Percentiles rank a stretch among this genome's conserved stretches.
phyloP scores from a whole-genome alignment of 2,329 filamentous ascomycete genomes.

The Apiospora kogelbergensis region DNA sequence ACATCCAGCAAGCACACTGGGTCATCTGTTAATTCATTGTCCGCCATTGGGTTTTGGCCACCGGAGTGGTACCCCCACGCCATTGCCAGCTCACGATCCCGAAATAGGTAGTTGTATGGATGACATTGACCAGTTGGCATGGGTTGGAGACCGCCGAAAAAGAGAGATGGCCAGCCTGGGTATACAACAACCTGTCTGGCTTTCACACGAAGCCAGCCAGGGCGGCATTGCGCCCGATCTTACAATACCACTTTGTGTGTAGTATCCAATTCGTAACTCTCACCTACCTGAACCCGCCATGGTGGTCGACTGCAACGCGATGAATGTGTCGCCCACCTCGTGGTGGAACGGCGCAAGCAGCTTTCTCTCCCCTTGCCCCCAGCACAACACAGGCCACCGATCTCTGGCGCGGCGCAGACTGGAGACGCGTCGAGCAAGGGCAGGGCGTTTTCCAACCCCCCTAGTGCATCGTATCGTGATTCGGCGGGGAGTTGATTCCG shows the following conservation, averaged over 20 bases:
- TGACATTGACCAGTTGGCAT: not conserved
- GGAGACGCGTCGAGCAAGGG: not conserved
- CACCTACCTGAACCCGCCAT: not conserved
- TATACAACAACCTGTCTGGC: not conserved
- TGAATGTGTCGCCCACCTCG: not conserved
- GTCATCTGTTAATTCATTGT: not conserved
- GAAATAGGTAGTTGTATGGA: not conserved
- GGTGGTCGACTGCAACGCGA: not conserved
- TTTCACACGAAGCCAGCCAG: not conserved
- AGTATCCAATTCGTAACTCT: not conserved
- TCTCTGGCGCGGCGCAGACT: not conserved
- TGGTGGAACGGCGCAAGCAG: not conserved
- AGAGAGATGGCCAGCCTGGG: not conserved
- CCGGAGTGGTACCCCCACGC: slow-evolving; percentile 33
- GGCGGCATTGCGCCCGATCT: not conserved
- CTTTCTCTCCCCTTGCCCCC: not conserved
- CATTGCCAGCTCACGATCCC: not conserved
- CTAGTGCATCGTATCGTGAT: not conserved
- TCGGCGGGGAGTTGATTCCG: not conserved
- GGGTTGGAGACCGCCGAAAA: not conserved
- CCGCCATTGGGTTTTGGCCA: slow-evolving; percentile 57
- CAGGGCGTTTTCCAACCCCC: not conserved
- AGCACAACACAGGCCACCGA: not conserved
- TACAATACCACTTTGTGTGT: not conserved
- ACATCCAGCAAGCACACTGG: too few species aligned